Conservation (phyloP, 306 rosid genomes). For the Calophaca sinica region DNA sequence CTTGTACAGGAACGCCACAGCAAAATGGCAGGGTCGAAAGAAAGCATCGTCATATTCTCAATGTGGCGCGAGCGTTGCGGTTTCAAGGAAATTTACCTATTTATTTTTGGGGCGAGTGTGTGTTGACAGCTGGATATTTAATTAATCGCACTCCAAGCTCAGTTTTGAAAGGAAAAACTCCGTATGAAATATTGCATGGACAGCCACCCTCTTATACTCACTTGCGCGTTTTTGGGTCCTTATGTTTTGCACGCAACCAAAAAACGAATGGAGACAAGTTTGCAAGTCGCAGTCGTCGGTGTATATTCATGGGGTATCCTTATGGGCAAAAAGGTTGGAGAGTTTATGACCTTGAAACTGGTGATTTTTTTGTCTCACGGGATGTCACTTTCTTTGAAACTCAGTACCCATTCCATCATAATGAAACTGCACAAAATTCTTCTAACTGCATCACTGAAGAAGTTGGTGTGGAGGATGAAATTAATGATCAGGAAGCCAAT, state of each 20-base stretch:
- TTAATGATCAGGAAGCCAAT: background rate
- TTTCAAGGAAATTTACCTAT: background rate
- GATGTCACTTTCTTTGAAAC: background rate
- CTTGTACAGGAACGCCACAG: too few species aligned
- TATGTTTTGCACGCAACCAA: background rate
- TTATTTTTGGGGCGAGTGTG: background rate
- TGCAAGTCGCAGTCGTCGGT: background rate
- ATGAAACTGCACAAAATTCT: background rate
- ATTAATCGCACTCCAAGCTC: background rate
- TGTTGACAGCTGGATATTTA: background rate
- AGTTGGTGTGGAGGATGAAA: background rate
- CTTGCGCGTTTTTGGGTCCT: background rate
- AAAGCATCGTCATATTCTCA: background rate
- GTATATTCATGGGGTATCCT: background rate
- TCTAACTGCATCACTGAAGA: background rate
- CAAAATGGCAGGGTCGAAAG: background rate
- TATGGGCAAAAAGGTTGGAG: background rate
- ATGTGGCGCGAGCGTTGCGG: background rate
- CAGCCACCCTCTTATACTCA: background rate
- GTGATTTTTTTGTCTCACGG: background rate
- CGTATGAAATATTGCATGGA: background rate
- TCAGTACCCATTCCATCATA: background rate
- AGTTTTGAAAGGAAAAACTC: background rate
- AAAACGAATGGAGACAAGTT: background rate
- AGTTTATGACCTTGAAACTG: background rate